A percentile compares a stretch with the other conserved stretches of the same genome.
phyloP scores from a whole-genome alignment of 2,329 filamentous ascomycete species.

The Aspergillus luchuensis region DNA sequence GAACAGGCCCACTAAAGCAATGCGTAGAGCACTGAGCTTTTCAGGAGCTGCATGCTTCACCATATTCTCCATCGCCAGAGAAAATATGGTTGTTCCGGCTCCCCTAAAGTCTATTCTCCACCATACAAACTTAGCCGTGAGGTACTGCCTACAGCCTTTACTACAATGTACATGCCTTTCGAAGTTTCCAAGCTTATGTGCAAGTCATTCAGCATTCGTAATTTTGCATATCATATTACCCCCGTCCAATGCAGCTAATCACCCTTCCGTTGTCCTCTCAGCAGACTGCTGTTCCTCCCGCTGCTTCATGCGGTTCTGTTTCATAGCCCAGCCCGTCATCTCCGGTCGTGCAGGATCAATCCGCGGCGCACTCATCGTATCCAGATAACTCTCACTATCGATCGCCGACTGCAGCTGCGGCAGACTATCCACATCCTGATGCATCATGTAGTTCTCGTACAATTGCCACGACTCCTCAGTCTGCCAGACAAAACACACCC shows the following conservation, averaged over 20 bases:
- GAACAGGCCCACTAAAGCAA: not conserved
- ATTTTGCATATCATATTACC: not conserved
- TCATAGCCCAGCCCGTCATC: constrained; percentile 49
- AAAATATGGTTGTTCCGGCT: not conserved
- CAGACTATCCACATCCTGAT: constrained; percentile 46
- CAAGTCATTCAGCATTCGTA: constrained; percentile 2
- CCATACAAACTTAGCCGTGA: not conserved
- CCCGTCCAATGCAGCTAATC: not conserved
- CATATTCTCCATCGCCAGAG: not conserved
- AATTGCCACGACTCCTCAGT: constrained; percentile 71
- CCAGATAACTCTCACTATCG: constrained; percentile 62
- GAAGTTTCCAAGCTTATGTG: not conserved
- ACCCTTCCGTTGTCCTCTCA: constrained; percentile 21
- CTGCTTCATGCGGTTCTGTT: constrained; percentile 43
- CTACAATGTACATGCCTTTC: not conserved
- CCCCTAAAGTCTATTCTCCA: not conserved
- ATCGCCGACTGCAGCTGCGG: constrained; percentile 57
- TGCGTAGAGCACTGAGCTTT: not conserved
- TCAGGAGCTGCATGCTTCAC: not conserved
- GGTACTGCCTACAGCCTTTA: not conserved
- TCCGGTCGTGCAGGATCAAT: constrained; percentile 48
- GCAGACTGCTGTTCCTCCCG: constrained; percentile 23
- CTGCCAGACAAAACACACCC: constrained; percentile 28
- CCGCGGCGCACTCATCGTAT: constrained; percentile 61
- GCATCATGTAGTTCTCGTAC: constrained; percentile 73